Conservation (phyloP, 2,329 filamentous ascomycete species). For the Fusarium nodosum region DNA sequence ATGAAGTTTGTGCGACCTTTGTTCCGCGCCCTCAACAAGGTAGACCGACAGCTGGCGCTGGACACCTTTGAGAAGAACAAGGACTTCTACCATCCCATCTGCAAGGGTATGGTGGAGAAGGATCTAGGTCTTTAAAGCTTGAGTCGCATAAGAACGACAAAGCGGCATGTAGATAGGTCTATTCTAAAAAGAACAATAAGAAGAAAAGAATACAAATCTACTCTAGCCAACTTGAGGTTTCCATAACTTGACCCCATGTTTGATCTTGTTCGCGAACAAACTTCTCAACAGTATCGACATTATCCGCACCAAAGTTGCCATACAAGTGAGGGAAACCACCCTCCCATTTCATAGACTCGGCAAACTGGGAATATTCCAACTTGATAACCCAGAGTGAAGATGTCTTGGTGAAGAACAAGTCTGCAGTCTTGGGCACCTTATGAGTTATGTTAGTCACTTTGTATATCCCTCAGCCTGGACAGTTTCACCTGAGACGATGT, state of each 20-base stretch:
- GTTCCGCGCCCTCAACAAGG: conserved; percentile 80
- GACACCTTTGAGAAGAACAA: conserved; percentile 88
- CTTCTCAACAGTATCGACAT: conserved; percentile 63
- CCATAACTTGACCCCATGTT: conserved; percentile 64
- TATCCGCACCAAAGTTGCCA: conserved; percentile 66
- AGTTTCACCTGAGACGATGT: conserved; percentile 64
- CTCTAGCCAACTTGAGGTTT: conserved; percentile 58
- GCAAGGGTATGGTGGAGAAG: conserved; percentile 87
- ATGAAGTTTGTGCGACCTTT: conserved; percentile 98
- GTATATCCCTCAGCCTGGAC: background rate
- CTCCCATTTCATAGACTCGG: conserved; percentile 67
- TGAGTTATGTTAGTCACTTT: conserved; percentile 38
- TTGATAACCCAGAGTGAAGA: conserved; percentile 66
- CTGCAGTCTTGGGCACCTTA: conserved; percentile 61
- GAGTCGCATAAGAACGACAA: background rate
- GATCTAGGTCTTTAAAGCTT: conserved; percentile 68
- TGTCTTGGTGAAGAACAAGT: conserved; percentile 59
- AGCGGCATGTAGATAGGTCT: conserved; percentile 1
- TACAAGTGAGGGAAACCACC: conserved; percentile 71
- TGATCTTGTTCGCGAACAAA: conserved; percentile 61
- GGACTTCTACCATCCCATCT: conserved; percentile 97
- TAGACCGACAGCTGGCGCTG: conserved; percentile 80
- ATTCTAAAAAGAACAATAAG: background rate
- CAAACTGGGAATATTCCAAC: conserved; percentile 63
- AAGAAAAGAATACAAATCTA: conserved; percentile 37